These are phyloP conservation scores for Dispira simplex DNA, from an alignment of 192 early-diverging fungal species.

Conservation along the genomic window DNA sequence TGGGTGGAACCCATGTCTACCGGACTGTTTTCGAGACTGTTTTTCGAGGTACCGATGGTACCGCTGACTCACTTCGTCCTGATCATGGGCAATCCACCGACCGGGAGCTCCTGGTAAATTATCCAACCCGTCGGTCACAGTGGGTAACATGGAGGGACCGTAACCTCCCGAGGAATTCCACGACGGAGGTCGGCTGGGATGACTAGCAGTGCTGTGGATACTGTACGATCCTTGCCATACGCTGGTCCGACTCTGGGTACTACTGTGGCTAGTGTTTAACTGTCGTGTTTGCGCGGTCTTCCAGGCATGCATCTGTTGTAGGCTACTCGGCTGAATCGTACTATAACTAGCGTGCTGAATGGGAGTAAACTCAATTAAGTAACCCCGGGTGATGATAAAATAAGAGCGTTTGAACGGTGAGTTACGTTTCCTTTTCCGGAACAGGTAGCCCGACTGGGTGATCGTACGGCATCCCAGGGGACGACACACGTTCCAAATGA, in stretches of 20 bases:
- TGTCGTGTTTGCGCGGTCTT: no score
- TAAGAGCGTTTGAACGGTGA: constrained; percentile 27
- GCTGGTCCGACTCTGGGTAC: no score
- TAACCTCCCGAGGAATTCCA: no score
- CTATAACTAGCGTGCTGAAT: constrained; percentile 9
- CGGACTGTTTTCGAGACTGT: not conserved
- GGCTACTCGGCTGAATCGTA: constrained; percentile 3
- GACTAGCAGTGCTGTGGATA: no score
- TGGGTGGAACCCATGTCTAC: constrained; percentile 7
- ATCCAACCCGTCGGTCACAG: no score
- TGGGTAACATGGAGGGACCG: no score
- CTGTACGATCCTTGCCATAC: no score
- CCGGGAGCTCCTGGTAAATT: not conserved
- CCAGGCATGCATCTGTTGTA: not conserved
- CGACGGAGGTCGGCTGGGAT: no score
- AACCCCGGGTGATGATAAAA: constrained; percentile 24
- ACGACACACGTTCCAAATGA: constrained; percentile 26
- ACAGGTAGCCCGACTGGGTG: constrained; percentile 24
- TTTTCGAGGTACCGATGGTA: not conserved
- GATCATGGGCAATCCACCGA: constrained; percentile 2
- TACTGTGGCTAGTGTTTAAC: no score
- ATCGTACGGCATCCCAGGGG: constrained; percentile 27
- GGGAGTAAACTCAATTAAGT: constrained; percentile 23
- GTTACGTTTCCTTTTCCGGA: constrained; percentile 25
- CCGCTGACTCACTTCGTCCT: not conserved